Conservation (phyloP, 352 stramenopile genomes). For the Stramenopiles sp. region DNA sequence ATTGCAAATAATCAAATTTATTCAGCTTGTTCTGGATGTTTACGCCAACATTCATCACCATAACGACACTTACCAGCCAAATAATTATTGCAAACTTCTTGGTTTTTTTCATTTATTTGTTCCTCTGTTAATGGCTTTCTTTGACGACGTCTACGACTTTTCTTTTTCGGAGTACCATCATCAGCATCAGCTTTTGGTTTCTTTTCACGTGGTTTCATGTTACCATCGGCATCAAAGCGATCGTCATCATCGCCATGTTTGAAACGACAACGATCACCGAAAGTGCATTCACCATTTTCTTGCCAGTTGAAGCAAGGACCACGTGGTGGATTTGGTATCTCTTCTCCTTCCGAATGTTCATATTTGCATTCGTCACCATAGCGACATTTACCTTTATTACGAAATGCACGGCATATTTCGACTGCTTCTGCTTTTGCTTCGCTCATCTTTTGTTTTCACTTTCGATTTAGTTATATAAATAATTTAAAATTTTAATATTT, state of each 20-base stretch:
- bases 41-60: background rate
- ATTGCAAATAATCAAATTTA: background rate
- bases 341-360: background rate
- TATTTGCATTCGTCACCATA: background rate
- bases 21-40: background rate
- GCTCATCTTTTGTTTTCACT: background rate
- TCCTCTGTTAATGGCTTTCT: too few relatives aligned
- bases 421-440: background rate
- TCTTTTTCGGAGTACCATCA: background rate
- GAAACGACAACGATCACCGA: background rate
- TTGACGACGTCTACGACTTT: background rate
- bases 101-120: background rate
- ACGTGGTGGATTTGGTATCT: background rate
- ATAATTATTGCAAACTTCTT: background rate
- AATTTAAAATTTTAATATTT: too few relatives aligned
- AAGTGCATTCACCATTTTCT: background rate
- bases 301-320: background rate
- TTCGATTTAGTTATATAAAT: too few relatives aligned
- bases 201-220: background rate
- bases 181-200: too few relatives aligned
- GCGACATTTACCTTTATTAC: background rate
- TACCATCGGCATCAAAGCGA: background rate
- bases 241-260: background rate
- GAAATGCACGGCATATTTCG: background rate
- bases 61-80: background rate